phyloP scores from a whole-genome alignment of 2,329 filamentous ascomycete genomes.

The Tolypocladium tropicale region DNA sequence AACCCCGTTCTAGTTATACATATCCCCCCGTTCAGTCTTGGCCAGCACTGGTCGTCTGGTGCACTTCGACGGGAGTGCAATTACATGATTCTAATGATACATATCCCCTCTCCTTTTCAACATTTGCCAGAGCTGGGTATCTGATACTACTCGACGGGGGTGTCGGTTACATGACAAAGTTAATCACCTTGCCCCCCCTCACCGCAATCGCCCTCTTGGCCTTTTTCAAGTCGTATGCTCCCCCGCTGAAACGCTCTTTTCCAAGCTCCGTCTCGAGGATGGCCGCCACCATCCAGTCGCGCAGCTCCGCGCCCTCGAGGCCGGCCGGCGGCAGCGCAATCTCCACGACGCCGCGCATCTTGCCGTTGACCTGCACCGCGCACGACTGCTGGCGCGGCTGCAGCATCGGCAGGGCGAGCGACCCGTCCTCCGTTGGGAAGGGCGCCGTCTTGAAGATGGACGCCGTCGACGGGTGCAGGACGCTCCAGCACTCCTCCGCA shows the following conservation, averaged over 20 bases:
- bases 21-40: too few relatives aligned
- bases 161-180: constrained; percentile 51
- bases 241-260: constrained; percentile 40
- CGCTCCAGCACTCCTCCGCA: constrained; percentile 69
- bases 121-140: background rate
- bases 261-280: constrained; percentile 54
- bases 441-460: constrained; percentile 34
- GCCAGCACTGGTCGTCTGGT: too few relatives aligned
- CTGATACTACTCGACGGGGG: background rate
- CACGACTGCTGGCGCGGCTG: constrained; percentile 41
- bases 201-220: constrained; percentile 60
- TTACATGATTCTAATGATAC: background rate
- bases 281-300: constrained; percentile 50
- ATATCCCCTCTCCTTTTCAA: background rate
- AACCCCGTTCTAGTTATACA: too few relatives aligned
- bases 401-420: constrained; percentile 36
- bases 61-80: too few relatives aligned
- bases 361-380: constrained; percentile 75
- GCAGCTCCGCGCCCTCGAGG: constrained; percentile 33
- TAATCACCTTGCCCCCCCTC: constrained; percentile 57
- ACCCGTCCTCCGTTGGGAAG: constrained; percentile 51
- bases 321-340: constrained; percentile 42
- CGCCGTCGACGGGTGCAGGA: constrained; percentile 31
- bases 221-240: constrained; percentile 31
- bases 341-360: constrained; percentile 56